A percentile compares a stretch with the other conserved stretches of the same genome.
Conservation (phyloP, 129 eudicot species). For the Chrysanthemum seticuspe region DNA sequence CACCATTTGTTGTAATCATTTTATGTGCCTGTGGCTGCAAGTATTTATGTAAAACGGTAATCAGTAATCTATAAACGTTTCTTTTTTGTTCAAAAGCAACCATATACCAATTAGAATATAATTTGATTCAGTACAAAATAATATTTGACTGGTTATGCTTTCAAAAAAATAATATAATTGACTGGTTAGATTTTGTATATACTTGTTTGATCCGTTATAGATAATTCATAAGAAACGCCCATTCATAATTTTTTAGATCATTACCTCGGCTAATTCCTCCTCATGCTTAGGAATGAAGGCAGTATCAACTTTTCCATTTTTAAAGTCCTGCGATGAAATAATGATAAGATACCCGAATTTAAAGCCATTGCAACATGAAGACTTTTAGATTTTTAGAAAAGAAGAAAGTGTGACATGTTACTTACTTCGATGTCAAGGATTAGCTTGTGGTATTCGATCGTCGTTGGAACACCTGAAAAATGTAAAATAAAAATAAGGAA, state of each 20-base stretch:
- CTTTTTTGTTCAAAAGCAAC: too few species aligned
- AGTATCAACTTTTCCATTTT: conserved; percentile 90
- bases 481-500: not conserved
- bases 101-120: too few species aligned
- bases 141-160: too few species aligned
- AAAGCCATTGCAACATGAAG: not conserved
- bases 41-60: conserved; percentile 13
- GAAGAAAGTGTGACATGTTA: conserved; percentile 9
- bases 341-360: not conserved
- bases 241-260: conserved; percentile 20
- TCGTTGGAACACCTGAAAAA: conserved; percentile 91
- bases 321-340: conserved; percentile 66
- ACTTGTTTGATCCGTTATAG: too few species aligned
- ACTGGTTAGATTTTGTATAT: not conserved
- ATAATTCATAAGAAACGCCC: too few species aligned
- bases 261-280: conserved; percentile 82
- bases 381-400: not conserved
- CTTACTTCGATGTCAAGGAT: conserved; percentile 92
- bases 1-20: conserved; percentile 31
- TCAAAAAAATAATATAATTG: too few species aligned
- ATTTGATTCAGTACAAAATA: too few species aligned
- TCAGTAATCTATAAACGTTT: not conserved
- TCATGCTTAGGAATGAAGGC: conserved; percentile 99
- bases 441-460: conserved; percentile 95
- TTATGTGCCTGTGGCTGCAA: conserved; percentile 56